These are phyloP conservation scores for Saccharum spontaneum DNA, from an alignment of 176 grass and related monocot genomes.

Conservation along the genomic window DNA sequence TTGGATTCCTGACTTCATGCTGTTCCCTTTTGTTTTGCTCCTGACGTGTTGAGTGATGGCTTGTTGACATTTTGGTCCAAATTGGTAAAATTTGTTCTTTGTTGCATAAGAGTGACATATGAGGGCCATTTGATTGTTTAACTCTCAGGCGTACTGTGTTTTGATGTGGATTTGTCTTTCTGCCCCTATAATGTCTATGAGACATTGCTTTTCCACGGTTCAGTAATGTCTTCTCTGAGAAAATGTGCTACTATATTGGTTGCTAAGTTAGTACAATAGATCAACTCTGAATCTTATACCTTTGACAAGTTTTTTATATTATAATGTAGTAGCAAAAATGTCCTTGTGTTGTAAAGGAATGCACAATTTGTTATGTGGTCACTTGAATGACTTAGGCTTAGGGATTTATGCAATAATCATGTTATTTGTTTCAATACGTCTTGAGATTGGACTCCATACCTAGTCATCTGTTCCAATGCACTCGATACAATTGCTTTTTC, in stretches of 20 bases:
- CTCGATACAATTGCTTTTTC: not conserved
- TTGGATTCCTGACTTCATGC: constrained; percentile 4
- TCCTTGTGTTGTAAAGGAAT: not conserved
- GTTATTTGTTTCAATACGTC: not conserved
- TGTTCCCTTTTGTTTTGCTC: constrained; percentile 26
- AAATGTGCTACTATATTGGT: not conserved
- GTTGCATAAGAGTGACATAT: not conserved
- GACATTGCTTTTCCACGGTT: not conserved
- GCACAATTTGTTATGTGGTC: not conserved
- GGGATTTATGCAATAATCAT: not conserved
- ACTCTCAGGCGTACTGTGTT: not conserved
- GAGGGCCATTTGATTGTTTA: constrained; percentile 17
- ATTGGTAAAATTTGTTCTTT: not conserved
- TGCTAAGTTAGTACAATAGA: not conserved
- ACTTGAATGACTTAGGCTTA: not conserved
- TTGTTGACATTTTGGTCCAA: constrained; percentile 1
- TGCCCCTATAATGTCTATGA: not conserved
- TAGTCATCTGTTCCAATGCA: not conserved
- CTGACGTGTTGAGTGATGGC: constrained; percentile 26
- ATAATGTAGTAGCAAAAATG: not conserved
- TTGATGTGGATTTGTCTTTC: not conserved
- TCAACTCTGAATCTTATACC: not conserved
- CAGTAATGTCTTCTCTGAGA: not conserved
- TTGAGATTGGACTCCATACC: not conserved
- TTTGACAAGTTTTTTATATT: not conserved